These are phyloP conservation scores for Cyclaneusma minus DNA, from an alignment of 2,329 filamentous ascomycete genomes.

Conservation along the genomic window DNA sequence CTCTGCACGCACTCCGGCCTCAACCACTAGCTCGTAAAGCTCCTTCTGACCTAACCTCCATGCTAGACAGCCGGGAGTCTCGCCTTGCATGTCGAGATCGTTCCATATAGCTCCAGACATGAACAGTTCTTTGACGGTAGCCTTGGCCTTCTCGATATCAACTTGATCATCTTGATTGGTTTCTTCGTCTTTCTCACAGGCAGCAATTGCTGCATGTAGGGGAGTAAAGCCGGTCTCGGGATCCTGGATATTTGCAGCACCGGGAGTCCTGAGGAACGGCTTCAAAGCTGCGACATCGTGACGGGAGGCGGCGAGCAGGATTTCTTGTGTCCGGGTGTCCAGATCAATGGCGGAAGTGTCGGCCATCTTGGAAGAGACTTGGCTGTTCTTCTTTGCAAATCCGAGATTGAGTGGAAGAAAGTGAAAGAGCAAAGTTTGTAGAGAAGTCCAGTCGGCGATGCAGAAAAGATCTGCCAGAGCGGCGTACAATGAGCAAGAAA, in stretches of 20 bases:
- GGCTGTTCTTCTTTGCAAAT: no score
- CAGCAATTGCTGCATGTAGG: conserved; percentile 78
- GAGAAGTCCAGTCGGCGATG: no score
- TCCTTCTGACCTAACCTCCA: conserved; percentile 48
- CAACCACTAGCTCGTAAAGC: conserved; percentile 71
- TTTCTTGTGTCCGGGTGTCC: conserved; percentile 30
- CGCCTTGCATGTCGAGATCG: conserved; percentile 69
- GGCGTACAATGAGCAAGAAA: no score
- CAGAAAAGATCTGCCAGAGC: no score
- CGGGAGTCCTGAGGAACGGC: conserved; percentile 16
- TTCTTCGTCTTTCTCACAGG: conserved; percentile 34
- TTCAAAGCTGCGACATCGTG: conserved; percentile 28
- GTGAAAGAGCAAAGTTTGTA: no score
- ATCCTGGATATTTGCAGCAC: conserved; percentile 64
- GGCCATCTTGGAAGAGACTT: no score
- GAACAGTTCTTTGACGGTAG: conserved; percentile 61
- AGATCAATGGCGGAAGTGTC: conserved; percentile 11
- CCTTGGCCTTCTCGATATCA: conserved; percentile 42
- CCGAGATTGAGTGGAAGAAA: no score
- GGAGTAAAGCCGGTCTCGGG: conserved; percentile 74
- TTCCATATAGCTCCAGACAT: conserved; percentile 95
- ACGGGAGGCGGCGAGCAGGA: conserved; percentile 49
- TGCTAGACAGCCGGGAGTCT: conserved; percentile 86
- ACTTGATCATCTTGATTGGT: conserved; percentile 15
- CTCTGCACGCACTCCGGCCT: conserved; percentile 83